Conservation (phyloP, 2,329 filamentous ascomycete genomes). For the Neoscytalidium dimidiatum region DNA sequence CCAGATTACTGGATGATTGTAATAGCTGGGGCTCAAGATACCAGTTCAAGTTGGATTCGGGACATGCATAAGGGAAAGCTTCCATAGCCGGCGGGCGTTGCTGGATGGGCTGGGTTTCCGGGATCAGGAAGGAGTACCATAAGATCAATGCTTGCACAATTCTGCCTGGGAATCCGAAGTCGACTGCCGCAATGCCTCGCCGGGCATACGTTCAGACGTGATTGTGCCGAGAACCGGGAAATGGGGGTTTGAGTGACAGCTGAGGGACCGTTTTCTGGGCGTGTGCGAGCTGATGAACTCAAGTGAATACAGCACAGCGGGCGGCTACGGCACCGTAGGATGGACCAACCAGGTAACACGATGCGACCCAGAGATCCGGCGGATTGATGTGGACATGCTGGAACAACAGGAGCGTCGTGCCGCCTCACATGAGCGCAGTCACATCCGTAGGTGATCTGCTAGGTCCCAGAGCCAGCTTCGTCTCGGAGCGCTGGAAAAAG, state of each 20-base stretch:
- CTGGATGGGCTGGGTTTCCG: slow-evolving; percentile 18
- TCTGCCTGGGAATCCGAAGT: slow-evolving; percentile 14
- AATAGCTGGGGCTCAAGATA: slow-evolving; percentile 14
- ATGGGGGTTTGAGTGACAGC: background rate
- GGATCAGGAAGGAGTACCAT: slow-evolving; percentile 18
- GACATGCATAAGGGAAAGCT: slow-evolving; percentile 18
- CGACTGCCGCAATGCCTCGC: slow-evolving; percentile 14
- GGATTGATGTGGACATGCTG: background rate
- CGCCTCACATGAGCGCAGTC: background rate
- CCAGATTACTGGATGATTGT: background rate
- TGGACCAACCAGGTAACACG: slow-evolving; percentile 14
- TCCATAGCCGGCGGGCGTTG: slow-evolving; percentile 20
- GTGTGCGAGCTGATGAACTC: background rate
- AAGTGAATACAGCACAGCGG: background rate
- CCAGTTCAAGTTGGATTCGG: slow-evolving; percentile 11
- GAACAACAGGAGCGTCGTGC: background rate
- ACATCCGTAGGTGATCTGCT: background rate
- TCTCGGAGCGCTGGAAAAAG: background rate
- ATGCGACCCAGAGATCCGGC: slow-evolving; percentile 2
- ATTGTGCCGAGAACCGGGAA: slow-evolving; percentile 11
- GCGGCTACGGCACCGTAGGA: background rate
- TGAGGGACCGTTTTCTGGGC: background rate
- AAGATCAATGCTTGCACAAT: slow-evolving; percentile 19
- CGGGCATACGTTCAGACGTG: slow-evolving; percentile 10
- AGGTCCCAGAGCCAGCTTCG: background rate